Base-by-base conservation (phyloP, 805 yeast species). In the Kuraishia piskuri region DNA sequence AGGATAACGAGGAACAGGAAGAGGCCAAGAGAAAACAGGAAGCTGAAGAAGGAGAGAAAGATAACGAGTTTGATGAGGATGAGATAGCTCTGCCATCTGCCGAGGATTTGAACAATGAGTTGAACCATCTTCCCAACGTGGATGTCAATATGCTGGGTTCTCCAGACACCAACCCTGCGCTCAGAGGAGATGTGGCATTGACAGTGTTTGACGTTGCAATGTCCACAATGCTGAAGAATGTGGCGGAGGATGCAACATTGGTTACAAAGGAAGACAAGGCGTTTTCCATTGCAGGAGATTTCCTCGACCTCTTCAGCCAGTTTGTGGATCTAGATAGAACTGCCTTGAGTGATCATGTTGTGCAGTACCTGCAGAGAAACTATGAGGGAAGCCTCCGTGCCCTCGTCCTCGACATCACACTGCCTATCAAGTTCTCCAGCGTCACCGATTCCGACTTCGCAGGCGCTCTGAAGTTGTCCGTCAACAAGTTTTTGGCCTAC, bases 61-160 rank as follows among this genome's bases (percentile, higher is more conserved):
- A 58, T 26, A 56, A 55, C 25, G 59, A 55, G 25, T 64, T 58
- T 5, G 63, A 69, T 10, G 61, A 59, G 3, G 64, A 58, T 10
- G 62, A 61, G 47, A 63, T 61, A 25, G 69, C 62, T 22, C 50
- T 58, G 23, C 58, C 52, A 19, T 6, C 37, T 21, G 23, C 44
- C 5, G 45, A 48, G 31, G 48, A 25, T 14, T 25, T 37, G 12
- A 53, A 60, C 49, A 89, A 83, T 51, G 77, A 75, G 12, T 74
- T 91, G 63, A 82, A 84, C 54, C 78, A 79, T 52, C 75, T 91
- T 57, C 97, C 97, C 0, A 97, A 90, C 58, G 88, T 90, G 31
- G 94, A 90, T 63, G 76, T 89, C 73, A 84, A 83, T 61, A 83
- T 89, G 76, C 74, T 91, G 59, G 97, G 97, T 23, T 83, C 83